Evolutionary conservation across 805 yeast genomes (phyloP), one percentile per base, ranked within the genome.

Genomic region (Nakazawaea wyomingensis): DNA sequence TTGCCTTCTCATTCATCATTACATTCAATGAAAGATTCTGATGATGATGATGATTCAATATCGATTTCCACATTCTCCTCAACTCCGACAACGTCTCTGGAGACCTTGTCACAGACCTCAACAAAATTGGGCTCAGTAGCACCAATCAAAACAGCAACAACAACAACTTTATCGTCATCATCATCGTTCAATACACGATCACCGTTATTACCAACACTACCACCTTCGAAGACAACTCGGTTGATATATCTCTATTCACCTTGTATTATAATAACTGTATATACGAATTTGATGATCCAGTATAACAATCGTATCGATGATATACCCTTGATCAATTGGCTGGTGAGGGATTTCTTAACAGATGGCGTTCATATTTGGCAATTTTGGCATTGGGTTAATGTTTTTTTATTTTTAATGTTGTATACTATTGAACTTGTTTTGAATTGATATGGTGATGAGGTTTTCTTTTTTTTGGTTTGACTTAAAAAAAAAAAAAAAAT

Each of bases 321-420:
- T 45, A 60, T 52, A 26, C 61, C 60, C 35, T 50, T 62, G 20
- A 58, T 58, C 57, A 57, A 59, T 39, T 60, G 64, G 65, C 17
- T 58, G 11, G 50, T 50, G 24, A 48, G 55, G 24, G 55, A 61
- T 36, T 50, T 59, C 30, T 48, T 49, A 16, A 31, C 36, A 16
- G 51, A 64, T 11, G 53, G 60, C 5, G 72, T 74, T 21, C 79
- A 81, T 57, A 83, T 96, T n/a, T 85, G 95, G 87, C 89, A 88
- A 54, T 85, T 93, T 59, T 91, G 99, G 98, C 87, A 90, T 54
- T 91, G 98, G 98, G 76, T 86, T 46, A 91, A 91, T 59, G 85
- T 91, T 69, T 80, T 83, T 51, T 74, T 83, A 41, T 85, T 95
- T 9, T 65, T 93, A 44, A 66, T 79, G n/a, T 68, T 93, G 21